A percentile compares a stretch with the other conserved stretches of the same genome.
Conservation (phyloP, 2,329 filamentous ascomycete genomes). For the Hymenoscyphus linearis region DNA sequence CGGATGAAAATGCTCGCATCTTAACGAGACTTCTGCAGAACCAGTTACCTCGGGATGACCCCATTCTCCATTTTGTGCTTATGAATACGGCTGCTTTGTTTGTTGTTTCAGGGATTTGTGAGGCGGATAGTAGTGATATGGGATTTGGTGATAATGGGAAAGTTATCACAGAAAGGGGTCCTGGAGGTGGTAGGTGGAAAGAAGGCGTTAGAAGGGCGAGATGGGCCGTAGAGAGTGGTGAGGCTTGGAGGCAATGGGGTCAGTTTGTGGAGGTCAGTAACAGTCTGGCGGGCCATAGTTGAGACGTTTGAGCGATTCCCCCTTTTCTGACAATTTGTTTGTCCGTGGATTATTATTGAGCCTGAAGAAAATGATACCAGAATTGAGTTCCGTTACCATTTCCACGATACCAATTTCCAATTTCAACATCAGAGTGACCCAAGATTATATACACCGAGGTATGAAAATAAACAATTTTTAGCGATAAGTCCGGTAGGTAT, state of each 20-base stretch:
- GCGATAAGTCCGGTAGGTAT: too few species aligned
- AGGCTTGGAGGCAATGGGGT: slow-evolving; percentile 77
- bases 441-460: too few species aligned
- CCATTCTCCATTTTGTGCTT: slow-evolving; percentile 87
- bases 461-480: too few species aligned
- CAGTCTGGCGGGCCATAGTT: slow-evolving; percentile 14
- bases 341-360: too few species aligned
- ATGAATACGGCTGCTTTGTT: slow-evolving; percentile 90
- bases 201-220: slow-evolving; percentile 83
- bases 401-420: too few species aligned
- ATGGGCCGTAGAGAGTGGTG: slow-evolving; percentile 82
- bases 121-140: slow-evolving; percentile 75
- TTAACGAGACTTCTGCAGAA: slow-evolving; percentile 71
- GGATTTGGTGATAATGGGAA: slow-evolving; percentile 73
- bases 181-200: slow-evolving; percentile 87
- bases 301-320: background rate
- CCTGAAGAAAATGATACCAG: too few species aligned
- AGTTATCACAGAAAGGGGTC: slow-evolving; percentile 76
- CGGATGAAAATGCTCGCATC: slow-evolving; percentile 81
- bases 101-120: slow-evolving; percentile 80
- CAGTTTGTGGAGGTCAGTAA: slow-evolving; percentile 72
- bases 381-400: too few species aligned
- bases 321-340: too few species aligned
- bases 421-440: too few species aligned
- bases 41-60: slow-evolving; percentile 68